phyloP scores from a whole-genome alignment of 176 grass and related monocot genomes.

The Triticum aestivum region DNA sequence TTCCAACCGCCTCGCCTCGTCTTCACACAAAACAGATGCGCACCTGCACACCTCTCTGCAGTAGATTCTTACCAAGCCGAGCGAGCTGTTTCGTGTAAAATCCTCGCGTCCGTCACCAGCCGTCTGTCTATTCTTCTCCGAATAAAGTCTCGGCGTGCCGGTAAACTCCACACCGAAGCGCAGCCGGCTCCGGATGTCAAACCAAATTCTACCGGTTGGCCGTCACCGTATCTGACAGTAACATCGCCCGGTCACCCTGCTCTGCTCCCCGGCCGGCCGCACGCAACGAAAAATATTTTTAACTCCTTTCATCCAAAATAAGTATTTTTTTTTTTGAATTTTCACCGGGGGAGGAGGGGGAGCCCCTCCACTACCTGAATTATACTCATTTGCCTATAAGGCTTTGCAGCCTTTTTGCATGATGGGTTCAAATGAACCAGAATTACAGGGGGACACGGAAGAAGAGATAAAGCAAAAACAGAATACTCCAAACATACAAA shows the following conservation, averaged over 20 bases:
- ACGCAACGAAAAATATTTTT: not conserved
- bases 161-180: not conserved
- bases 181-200: not conserved
- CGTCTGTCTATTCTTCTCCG: not conserved
- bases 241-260: not conserved
- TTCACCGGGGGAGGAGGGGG: too few relatives aligned
- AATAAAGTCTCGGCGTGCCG: not conserved
- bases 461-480: too few relatives aligned
- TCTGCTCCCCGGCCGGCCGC: constrained; percentile 3
- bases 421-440: too few relatives aligned
- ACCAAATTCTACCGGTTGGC: constrained; percentile 1
- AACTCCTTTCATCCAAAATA: too few relatives aligned
- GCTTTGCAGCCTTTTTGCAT: too few relatives aligned
- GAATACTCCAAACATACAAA: too few relatives aligned
- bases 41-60: not conserved
- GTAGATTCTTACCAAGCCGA: not conserved
- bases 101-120: not conserved
- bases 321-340: too few relatives aligned
- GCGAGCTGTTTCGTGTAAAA: not conserved
- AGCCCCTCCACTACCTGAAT: too few relatives aligned
- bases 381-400: too few relatives aligned
- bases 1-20: constrained; percentile 25
- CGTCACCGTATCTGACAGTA: not conserved
- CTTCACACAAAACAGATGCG: constrained; percentile 34
- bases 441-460: too few relatives aligned